Percentiles rank a stretch among this genome's conserved stretches.
Evolutionary conservation across 306 rosid genomes (phyloP).

Genomic region (Prunus armeniaca): DNA sequence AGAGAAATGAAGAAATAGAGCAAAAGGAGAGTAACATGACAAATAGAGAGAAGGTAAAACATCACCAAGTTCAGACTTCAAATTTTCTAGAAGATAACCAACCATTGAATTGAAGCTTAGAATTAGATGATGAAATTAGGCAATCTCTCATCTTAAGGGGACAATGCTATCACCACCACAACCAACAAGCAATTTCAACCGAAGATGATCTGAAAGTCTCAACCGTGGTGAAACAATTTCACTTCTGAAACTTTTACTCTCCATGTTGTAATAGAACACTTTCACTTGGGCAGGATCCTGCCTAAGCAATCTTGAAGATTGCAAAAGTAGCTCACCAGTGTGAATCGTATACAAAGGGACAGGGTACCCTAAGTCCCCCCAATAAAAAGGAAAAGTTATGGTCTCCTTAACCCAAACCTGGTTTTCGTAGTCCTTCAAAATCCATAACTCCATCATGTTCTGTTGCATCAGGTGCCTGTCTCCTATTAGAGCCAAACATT

Average conservation of each 20-base stretch:
- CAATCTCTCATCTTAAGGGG: background rate
- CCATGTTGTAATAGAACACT: background rate
- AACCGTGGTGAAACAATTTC: background rate
- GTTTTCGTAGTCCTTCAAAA: conserved; percentile 3
- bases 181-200: background rate
- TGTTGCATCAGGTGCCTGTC: background rate
- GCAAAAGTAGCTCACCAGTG: background rate
- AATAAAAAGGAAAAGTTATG: background rate
- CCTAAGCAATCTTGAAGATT: background rate
- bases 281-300: background rate
- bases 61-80: background rate
- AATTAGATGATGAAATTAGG: background rate
- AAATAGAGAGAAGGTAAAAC: too few species aligned
- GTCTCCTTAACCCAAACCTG: background rate
- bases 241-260: background rate
- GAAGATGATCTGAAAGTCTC: background rate
- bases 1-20: background rate
- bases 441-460: background rate
- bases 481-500: background rate
- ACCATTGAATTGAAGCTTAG: background rate
- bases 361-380: background rate
- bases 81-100: background rate
- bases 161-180: background rate
- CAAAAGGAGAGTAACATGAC: too few species aligned
- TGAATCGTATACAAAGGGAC: background rate